Conservation (phyloP, 2,329 filamentous ascomycete genomes). For the Cylindrodendrum hubeiense region DNA sequence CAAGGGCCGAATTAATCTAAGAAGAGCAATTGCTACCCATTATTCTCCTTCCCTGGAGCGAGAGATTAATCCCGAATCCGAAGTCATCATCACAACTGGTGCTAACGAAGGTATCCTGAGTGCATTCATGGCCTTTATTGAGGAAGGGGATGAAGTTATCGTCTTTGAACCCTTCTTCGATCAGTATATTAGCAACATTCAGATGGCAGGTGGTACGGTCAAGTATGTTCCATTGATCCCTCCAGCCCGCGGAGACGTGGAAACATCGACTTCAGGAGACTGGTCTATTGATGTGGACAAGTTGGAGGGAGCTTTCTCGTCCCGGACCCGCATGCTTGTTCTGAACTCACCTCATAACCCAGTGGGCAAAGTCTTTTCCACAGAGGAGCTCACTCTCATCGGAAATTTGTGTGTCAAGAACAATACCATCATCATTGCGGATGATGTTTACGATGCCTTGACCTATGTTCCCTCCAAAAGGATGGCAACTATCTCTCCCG, state of each 20-base stretch:
- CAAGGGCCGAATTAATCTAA: slow-evolving; percentile 88
- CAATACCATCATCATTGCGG: slow-evolving; percentile 89
- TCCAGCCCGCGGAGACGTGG: slow-evolving; percentile 79
- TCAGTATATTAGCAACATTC: slow-evolving; percentile 97
- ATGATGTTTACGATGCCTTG: slow-evolving; percentile 92
- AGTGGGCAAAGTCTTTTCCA: slow-evolving; percentile 92
- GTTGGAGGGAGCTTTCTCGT: slow-evolving; percentile 82
- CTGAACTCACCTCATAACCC: slow-evolving; percentile 89
- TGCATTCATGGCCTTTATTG: slow-evolving; percentile 96
- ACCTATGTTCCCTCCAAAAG: slow-evolving; percentile 94
- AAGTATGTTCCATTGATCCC: slow-evolving; percentile 95
- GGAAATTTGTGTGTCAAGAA: slow-evolving; percentile 89
- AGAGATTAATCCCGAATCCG: slow-evolving; percentile 84
- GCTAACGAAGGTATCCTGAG: slow-evolving; percentile 93
- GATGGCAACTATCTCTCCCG: slow-evolving; percentile 87
- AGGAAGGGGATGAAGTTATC: slow-evolving; percentile 93
- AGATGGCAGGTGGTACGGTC: slow-evolving; percentile 94
- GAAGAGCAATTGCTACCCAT: slow-evolving; percentile 89
- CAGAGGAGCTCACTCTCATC: slow-evolving; percentile 83
- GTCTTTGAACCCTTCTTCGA: slow-evolving; percentile 98
- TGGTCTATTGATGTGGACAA: slow-evolving; percentile 88
- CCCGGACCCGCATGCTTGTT: slow-evolving; percentile 94
- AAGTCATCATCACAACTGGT: slow-evolving; percentile 92
- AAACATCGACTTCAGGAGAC: slow-evolving; percentile 84
- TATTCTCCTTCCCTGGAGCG: slow-evolving; percentile 90